Base-by-base conservation (phyloP, 2,329 filamentous ascomycete genomes). In the Sporothrix luriei region DNA sequence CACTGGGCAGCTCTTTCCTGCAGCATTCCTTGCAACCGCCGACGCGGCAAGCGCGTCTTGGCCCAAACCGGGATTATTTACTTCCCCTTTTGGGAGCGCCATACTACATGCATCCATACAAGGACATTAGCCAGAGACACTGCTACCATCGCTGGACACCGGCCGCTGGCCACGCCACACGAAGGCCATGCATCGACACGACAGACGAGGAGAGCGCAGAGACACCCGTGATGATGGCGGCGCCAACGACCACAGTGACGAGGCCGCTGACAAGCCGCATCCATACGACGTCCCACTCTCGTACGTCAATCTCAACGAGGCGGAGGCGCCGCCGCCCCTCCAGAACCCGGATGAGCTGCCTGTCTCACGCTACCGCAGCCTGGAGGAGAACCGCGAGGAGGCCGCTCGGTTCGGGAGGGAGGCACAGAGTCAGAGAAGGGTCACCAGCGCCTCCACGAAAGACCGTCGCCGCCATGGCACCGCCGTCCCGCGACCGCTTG, bases 401-500 rank as follows among this genome's bases (percentile, higher is more conserved):
- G 75, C 75, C 69, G 71, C 73, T 7, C 33, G 9, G 33, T 7
- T 33, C 33, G 40, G 14, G 40, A 43, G 40, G 40, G 40, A 43
- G 9, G 40, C 40, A 19, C 75, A 75, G 54, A 33, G 71, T 48
- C 70, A 67, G 14, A 70, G 71, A 7, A 73, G 74, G 21, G 68
- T 6, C 33, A 68, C 43, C 38, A 19, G 6, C 16, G 57, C n/a
- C 29, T 2, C 54, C 26, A 19, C 2, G 13, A 54, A 11, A 33
- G 19, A 26, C 13, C 19, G 57, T 13, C 9, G 54, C 14, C 10
- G 24, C 40, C n/a, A 40, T 11, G n/a, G 14, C n/a, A 33, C 14
- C 6, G 52, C 19, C 49, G 78, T 84, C 29, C 89, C 88, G 1
- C 81, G 78, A 69, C 76, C 82, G 38, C 82, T 82, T 10, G 90